phyloP scores from a whole-genome alignment of 805 yeast genomes.

The Candida insectalens region DNA sequence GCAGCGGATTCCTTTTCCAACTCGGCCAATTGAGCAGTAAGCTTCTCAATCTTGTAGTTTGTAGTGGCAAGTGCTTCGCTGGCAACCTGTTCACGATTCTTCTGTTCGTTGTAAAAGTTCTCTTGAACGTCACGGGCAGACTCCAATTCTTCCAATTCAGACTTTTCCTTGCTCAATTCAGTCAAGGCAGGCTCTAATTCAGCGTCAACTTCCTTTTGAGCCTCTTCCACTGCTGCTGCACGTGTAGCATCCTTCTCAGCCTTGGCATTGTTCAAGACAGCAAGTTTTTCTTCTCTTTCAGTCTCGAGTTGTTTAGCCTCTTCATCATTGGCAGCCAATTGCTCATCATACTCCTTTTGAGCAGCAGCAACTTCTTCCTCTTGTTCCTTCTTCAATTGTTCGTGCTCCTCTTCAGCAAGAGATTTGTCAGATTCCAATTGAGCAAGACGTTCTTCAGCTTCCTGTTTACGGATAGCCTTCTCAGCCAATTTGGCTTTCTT shows the following conservation, averaged over 20 bases:
- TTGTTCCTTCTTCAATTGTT: slow-evolving; percentile 23
- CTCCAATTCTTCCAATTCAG: slow-evolving; percentile 39
- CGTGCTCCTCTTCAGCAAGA: slow-evolving; percentile 33
- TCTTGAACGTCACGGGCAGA: slow-evolving; percentile 37
- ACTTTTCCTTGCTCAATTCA: slow-evolving; percentile 40
- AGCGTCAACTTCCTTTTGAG: slow-evolving; percentile 45
- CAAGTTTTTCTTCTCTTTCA: slow-evolving; percentile 34
- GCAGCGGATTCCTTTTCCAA: slow-evolving; percentile 26
- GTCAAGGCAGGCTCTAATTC: slow-evolving; percentile 45
- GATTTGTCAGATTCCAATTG: slow-evolving; percentile 41
- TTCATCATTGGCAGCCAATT: slow-evolving; percentile 29
- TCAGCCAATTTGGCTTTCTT: slow-evolving; percentile 28
- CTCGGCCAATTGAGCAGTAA: slow-evolving; percentile 31
- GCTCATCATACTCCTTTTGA: slow-evolving; percentile 31
- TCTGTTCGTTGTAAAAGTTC: slow-evolving; percentile 34
- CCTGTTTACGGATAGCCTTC: slow-evolving; percentile 23
- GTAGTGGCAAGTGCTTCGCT: slow-evolving; percentile 32
- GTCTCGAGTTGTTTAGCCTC: slow-evolving; percentile 31
- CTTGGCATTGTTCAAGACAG: slow-evolving; percentile 33
- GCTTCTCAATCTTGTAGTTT: slow-evolving; percentile 31
- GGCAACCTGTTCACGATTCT: slow-evolving; percentile 34
- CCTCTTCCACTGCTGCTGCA: slow-evolving; percentile 32
- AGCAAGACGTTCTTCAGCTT: slow-evolving; percentile 30
- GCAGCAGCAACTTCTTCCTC: slow-evolving; percentile 28
- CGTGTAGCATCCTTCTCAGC: slow-evolving; percentile 34